Evolutionary conservation across 371 early-diverging fungal genomes (phyloP).

Genomic region (Choanephora cucurbitarum): DNA sequence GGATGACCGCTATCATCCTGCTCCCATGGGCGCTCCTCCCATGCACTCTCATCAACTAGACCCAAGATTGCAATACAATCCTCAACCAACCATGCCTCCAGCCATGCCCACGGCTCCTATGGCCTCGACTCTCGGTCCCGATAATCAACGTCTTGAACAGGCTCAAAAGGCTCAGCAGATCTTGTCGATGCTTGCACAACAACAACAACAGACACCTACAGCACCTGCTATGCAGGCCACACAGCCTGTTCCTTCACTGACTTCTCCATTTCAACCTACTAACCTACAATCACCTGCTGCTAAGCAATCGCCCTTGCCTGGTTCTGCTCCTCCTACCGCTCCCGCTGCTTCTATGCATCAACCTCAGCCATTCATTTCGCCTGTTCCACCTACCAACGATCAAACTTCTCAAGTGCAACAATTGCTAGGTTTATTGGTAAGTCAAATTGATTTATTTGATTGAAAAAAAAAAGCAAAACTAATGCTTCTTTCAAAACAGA

Average conservation of each 20-base stretch:
- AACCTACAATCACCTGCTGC: slow-evolving; percentile 7
- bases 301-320: slow-evolving; percentile 5
- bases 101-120: neutral
- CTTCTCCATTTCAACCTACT: slow-evolving; percentile 11
- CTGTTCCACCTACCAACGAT: slow-evolving; percentile 20
- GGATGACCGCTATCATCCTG: slow-evolving; percentile 7
- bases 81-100: neutral
- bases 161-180: slow-evolving; percentile 37
- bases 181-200: slow-evolving; percentile 20
- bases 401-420: slow-evolving; percentile 31
- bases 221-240: neutral
- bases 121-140: neutral
- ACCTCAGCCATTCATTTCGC: slow-evolving; percentile 14
- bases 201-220: slow-evolving; percentile 6
- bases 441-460: neutral
- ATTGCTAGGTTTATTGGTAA: slow-evolving; percentile 30
- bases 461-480: no score
- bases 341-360: neutral
- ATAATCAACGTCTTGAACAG: slow-evolving; percentile 27
- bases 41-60: slow-evolving; percentile 1
- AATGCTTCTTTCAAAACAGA: slow-evolving; percentile 17
- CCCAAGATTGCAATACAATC: slow-evolving; percentile 19
- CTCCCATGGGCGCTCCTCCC: neutral
- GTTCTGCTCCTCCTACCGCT: slow-evolving; percentile 7
- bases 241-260: neutral